Base-by-base conservation (phyloP, 1,139 yeast genomes). In the Maudiozyma humilis region DNA sequence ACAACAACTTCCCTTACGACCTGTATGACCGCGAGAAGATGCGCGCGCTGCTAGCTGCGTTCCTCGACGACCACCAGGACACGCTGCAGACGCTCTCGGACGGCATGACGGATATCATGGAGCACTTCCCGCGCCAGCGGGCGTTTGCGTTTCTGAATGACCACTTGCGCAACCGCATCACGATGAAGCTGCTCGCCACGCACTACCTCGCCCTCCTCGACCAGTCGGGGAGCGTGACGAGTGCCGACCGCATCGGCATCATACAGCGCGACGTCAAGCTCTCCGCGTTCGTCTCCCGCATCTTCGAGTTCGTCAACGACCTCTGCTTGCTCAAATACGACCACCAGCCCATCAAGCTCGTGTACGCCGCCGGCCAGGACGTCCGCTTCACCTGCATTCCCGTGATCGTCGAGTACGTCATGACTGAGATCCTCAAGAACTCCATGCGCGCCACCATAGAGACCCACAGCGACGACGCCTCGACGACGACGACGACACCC, bases 401-500 rank as follows among this genome's bases (percentile, higher is more conserved):
- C 30, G 82, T 81, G 43, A 95, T 89, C 59, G 64, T 91, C 42
- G 96, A 89, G 62, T 89, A 91, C 58, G 78, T 89, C 40, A 70
- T 88, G 43, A 85, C 85, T 18, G 98, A 89, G 63, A 63, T 89
- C n/a, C 70, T 89, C 55, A 89, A 89, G 62, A 89, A 89, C 62
- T 76, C 95, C 2, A 80, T 83, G 51, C 67, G 96, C 44, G 93
- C 97, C 0, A 88, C 85, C 41, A 80, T 88, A 40, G 96, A 86
- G 57, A n/a, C n/a, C n/a, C n/a, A n/a, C n/a, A n/a, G n/a, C n/a
- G n/a, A n/a, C n/a, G n/a, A n/a, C n/a, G n/a, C n/a, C n/a, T n/a
- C n/a, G n/a, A n/a, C n/a, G n/a, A n/a, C 35, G 4, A 33, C 14
- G 1, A 73, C 70, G 15, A 93, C 95, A n/a, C 33, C 33, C 3